Evolutionary conservation across 208 protist genomes (phyloP), one percentile per base, ranked within the genome.

Genomic region (Angomonas desouzai): DNA sequence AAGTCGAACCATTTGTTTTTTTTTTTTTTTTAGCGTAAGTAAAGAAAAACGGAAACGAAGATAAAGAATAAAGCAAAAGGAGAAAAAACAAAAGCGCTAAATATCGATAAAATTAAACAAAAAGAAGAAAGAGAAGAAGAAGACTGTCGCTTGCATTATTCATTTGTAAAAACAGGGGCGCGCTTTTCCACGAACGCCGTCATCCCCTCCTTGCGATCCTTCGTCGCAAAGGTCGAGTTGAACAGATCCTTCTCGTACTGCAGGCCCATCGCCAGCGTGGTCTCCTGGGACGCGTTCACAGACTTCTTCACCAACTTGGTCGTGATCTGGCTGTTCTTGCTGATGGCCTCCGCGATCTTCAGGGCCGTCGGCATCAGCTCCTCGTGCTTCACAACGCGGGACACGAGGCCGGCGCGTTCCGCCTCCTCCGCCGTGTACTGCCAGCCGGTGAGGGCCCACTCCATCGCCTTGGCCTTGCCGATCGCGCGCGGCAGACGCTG

Each of bases 161-260:
- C 64, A 66, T 88, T 72, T 63, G 68, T 87, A 66, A 97, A 98
- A 16, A 79, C 62, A 20, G 96, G 89, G 10, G 76, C 71, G 29
- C 94, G 79, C 70, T 97, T 98, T 62, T 98, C 93, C 25, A 79
- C 76, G 58, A 98, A 98, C 1, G 96, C 94, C 7, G 48, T 77
- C 69, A 98, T 87, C 64, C 94, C 94, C 75, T 98, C 93, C 38
- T 95, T 85, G 58, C 91, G 75, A 66, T 98, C 96, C 45, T 86
- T 68, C 2, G 94, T 97, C 32, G 86, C 77, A 58, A 98, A 96
- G 22, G 96, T 94, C 34, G 90, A 72, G 45, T 87, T 83, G 70
- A 98, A 98, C 22, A 83, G 77, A 7, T 70, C 66, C 48, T 77
- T 59, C 71, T 98, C 96, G 48, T 94, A 88, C 9, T 66, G 68